A percentile compares a stretch with the other conserved stretches of the same genome.
These are phyloP conservation scores for Spirogloea muscicola DNA, from an alignment of 139 green algal species.

Conservation along the genomic window DNA sequence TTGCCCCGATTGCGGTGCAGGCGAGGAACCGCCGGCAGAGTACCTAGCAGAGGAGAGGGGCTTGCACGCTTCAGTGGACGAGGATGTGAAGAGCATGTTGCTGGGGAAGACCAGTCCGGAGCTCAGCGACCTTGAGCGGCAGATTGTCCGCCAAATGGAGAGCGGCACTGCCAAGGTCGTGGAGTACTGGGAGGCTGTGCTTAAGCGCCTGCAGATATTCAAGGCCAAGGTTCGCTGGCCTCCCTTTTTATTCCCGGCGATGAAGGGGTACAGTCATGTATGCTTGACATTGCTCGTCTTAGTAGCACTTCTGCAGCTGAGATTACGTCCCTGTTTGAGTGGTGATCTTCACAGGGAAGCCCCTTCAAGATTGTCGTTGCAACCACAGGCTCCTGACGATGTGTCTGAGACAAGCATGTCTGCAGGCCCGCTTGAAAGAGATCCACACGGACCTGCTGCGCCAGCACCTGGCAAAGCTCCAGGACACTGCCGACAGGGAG, in stretches of 20 bases:
- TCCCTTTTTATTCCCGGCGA: too few relatives aligned
- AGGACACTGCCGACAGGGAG: neutral
- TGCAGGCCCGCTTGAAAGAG: slow-evolving; percentile 30
- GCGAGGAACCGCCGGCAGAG: slow-evolving; percentile 29
- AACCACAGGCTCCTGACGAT: too few relatives aligned
- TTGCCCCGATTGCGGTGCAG: too few relatives aligned
- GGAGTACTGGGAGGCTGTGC: slow-evolving; percentile 52
- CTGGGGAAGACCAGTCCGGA: slow-evolving; percentile 26
- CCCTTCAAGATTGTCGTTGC: too few relatives aligned
- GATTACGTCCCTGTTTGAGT: too few relatives aligned
- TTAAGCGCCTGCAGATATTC: slow-evolving; percentile 42
- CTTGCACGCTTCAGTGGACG: slow-evolving; percentile 28
- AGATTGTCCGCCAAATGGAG: slow-evolving; percentile 32
- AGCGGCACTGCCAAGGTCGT: slow-evolving; percentile 27
- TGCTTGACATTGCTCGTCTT: too few relatives aligned
- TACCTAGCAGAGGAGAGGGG: slow-evolving; percentile 2
- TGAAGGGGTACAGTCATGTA: too few relatives aligned
- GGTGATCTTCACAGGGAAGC: too few relatives aligned
- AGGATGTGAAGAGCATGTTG: slow-evolving; percentile 40
- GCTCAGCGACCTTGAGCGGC: slow-evolving; percentile 32
- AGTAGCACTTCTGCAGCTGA: too few relatives aligned
- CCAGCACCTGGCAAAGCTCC: slow-evolving; percentile 19
- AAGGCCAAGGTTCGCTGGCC: slow-evolving; percentile 28
- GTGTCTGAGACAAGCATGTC: too few relatives aligned
- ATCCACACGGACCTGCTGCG: slow-evolving; percentile 40